phyloP scores from a whole-genome alignment of 129 eudicot genomes.

The Saposhnikovia divaricata region DNA sequence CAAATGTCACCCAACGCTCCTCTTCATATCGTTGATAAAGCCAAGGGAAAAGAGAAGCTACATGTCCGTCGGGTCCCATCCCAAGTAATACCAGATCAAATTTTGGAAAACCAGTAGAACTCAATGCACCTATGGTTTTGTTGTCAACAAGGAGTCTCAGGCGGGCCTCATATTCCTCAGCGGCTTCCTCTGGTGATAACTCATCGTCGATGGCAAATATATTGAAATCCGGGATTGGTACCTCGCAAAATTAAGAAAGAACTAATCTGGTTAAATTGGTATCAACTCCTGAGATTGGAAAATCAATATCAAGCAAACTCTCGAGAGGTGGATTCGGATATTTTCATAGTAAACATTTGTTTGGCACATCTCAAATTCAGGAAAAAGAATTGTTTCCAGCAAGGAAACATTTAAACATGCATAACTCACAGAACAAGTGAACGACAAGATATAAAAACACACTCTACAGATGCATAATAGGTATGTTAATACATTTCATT shows the following conservation, averaged over 20 bases:
- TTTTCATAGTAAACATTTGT: neutral
- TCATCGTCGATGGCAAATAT: conserved; percentile 56
- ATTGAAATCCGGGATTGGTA: conserved; percentile 51
- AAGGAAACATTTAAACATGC: neutral
- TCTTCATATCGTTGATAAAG: conserved; percentile 60
- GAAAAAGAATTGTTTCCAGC: neutral
- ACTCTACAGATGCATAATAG: neutral
- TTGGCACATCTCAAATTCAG: neutral
- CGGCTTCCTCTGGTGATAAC: conserved; percentile 63
- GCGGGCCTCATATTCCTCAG: conserved; percentile 62
- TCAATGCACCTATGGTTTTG: conserved; percentile 30
- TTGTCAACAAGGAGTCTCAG: conserved; percentile 40
- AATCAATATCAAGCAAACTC: neutral
- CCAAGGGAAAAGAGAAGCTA: conserved; percentile 81
- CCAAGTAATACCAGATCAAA: conserved; percentile 72
- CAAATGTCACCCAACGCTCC: conserved; percentile 68
- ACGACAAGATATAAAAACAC: neutral
- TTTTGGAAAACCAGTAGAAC: conserved; percentile 51
- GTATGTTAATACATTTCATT: too few relatives aligned
- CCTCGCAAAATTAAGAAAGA: conserved; percentile 23
- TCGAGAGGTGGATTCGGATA: neutral
- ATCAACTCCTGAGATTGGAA: neutral
- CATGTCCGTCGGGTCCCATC: conserved; percentile 97
- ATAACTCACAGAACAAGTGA: neutral
- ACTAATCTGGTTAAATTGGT: too few relatives aligned